A percentile compares a stretch with the other conserved stretches of the same genome.
Conservation (phyloP, 495 filamentous ascomycete genomes). For the Penicillium nucicola region DNA sequence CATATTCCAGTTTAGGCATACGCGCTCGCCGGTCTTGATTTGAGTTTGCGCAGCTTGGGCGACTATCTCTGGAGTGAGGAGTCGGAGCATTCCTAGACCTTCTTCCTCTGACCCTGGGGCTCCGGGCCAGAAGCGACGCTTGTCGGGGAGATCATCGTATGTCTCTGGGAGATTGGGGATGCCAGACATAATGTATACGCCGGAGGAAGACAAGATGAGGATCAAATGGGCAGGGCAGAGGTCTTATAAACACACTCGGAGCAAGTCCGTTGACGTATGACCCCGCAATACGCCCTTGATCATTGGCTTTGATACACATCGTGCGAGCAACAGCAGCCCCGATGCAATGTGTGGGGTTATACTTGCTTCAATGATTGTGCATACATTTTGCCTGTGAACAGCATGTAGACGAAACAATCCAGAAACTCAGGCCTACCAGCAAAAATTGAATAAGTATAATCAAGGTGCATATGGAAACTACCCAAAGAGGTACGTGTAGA, state of each 20-base stretch:
- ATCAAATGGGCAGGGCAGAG: too few species aligned
- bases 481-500: conserved; percentile 4
- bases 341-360: too few species aligned
- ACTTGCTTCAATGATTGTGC: too few species aligned
- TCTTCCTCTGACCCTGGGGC: conserved; percentile 43
- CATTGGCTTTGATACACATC: too few species aligned
- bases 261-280: conserved; percentile 5
- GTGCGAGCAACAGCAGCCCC: too few species aligned
- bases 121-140: conserved; percentile 47
- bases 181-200: conserved; percentile 16
- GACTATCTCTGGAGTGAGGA: conserved; percentile 49
- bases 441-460: too few species aligned
- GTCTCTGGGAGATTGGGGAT: conserved; percentile 30
- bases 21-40: conserved; percentile 47
- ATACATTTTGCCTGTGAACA: too few species aligned
- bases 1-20: conserved; percentile 52
- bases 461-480: conserved; percentile 1
- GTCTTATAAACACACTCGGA: neutral
- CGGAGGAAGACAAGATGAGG: neutral
- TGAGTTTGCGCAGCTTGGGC: conserved; percentile 43
- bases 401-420: too few species aligned
- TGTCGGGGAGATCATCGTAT: conserved; percentile 49
- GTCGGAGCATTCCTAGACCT: conserved; percentile 50
- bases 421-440: too few species aligned
- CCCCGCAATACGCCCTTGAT: neutral